A percentile compares a stretch with the other conserved stretches of the same genome.
Conservation (phyloP, 768 basidiomycete genomes). For the Melanogaster broomeanus region DNA sequence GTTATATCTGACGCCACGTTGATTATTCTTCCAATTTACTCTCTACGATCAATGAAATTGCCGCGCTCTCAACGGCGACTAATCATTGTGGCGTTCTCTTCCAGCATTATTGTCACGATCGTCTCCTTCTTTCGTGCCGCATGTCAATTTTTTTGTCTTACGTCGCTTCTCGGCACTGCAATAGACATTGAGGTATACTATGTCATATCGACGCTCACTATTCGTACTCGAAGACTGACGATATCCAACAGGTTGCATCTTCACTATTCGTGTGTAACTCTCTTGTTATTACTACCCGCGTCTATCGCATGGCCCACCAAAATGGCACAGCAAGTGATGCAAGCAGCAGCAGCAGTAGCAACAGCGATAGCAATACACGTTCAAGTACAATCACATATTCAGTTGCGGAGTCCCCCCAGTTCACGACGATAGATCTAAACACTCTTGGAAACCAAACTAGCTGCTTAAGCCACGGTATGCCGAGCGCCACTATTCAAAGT, state of each 20-base stretch:
- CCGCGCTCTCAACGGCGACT: constrained; percentile 3
- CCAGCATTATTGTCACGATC: constrained; percentile 7
- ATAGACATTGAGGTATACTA: constrained; percentile 16
- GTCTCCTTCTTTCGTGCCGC: constrained; percentile 5
- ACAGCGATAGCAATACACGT: no score
- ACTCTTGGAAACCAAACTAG: no score
- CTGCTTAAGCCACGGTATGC: neutral
- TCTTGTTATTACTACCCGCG: constrained; percentile 6
- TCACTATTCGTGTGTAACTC: constrained; percentile 16
- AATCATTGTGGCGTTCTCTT: constrained; percentile 7
- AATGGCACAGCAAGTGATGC: neutral
- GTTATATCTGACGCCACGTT: constrained; percentile 18
- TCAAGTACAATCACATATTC: neutral
- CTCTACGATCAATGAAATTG: constrained; percentile 6
- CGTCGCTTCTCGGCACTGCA: constrained; percentile 2
- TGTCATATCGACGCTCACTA: neutral
- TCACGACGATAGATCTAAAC: constrained; percentile 13
- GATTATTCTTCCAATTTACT: constrained; percentile 10
- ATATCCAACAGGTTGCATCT: constrained; percentile 13
- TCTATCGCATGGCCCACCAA: constrained; percentile 8
- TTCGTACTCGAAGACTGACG: neutral
- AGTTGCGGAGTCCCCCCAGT: neutral
- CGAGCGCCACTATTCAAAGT: no score
- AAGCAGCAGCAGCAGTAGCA: neutral
- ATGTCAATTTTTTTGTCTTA: constrained; percentile 6